Base-by-base conservation (phyloP, 2,329 filamentous ascomycete genomes). In the Ploettnerulaceae sp. region DNA sequence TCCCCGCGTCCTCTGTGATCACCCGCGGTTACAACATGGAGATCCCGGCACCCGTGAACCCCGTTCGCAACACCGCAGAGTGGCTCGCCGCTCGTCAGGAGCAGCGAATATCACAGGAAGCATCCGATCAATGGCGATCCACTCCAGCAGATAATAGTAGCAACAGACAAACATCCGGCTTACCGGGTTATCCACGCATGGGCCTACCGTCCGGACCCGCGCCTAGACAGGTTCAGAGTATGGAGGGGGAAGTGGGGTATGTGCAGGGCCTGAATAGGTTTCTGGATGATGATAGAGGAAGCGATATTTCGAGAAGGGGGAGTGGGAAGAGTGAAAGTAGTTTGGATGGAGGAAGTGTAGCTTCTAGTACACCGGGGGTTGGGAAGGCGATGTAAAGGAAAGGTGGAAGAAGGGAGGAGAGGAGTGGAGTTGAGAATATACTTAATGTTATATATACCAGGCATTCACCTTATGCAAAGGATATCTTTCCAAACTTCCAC, bases 21-120 rank as follows among this genome's bases (percentile, higher is more conserved):
- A 38, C 22, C 18, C 18, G 40, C 31, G 36, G 18, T 6, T 28
- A 26, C 12, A 36, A 32, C 12, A 51, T 51, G 49, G 33, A 40
- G 24, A 21, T 51, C 7, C 49, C 49, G 6, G 18, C 24, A 9
- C 40, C 45, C 14, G 22, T 33, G 7, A 48, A 48, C 15, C 36
- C 40, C 9, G 21, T 51, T 12, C 35, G 49, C 4, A 51, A 51
- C 21, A 51, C 49, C 28, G 49, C 49, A 3, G 49, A 48, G 39
- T 51, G 49, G 49, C 40, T 51, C n/a, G 49, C 49, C 11, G 45
- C 46, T 4, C 18, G 25, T 14, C 25, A 20, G 9, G 34, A 11
- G 25, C 15, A 40, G 25, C 37, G 37, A 12, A 40, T 18, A 21
- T 40, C 37, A 17, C 11, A 29, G 1, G 25, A 31, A n/a, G n/a